Evolutionary conservation across 768 basidiomycete species (phyloP).

Genomic region (Tulasnella sp.): DNA sequence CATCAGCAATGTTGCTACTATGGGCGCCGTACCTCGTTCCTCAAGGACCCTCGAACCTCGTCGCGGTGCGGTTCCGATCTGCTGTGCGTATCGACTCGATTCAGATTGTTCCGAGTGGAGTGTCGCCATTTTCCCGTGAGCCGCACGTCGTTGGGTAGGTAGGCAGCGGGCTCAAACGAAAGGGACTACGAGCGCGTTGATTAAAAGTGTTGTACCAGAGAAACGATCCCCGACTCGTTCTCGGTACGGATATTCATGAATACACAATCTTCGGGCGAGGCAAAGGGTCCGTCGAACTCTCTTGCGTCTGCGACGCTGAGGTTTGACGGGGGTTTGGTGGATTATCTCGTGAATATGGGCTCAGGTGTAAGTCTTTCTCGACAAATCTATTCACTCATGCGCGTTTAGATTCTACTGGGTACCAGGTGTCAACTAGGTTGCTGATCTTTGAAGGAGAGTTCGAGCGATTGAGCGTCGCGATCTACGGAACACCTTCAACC

Average conservation of each 20-base stretch:
- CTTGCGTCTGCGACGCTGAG: background rate
- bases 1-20: conserved; percentile 11
- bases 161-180: background rate
- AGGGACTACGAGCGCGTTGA: background rate
- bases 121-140: conserved; percentile 9
- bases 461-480: conserved; percentile 7
- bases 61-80: conserved; percentile 4
- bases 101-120: conserved; percentile 14
- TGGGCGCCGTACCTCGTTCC: conserved; percentile 11
- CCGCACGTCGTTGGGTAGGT: conserved; percentile 9
- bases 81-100: conserved; percentile 11
- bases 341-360: background rate
- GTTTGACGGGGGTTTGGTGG: background rate
- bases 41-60: conserved; percentile 5
- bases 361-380: background rate
- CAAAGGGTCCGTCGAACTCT: conserved; percentile 4
- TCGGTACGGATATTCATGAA: background rate
- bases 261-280: background rate
- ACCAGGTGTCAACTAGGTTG: conserved; percentile 12
- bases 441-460: conserved; percentile 12
- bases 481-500: conserved; percentile 7
- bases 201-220: background rate
- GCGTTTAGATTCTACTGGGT: background rate
- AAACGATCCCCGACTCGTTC: background rate
- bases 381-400: background rate